phyloP scores from a whole-genome alignment of 805 yeast genomes.

The Wickerhamomyces strasburgensis region DNA sequence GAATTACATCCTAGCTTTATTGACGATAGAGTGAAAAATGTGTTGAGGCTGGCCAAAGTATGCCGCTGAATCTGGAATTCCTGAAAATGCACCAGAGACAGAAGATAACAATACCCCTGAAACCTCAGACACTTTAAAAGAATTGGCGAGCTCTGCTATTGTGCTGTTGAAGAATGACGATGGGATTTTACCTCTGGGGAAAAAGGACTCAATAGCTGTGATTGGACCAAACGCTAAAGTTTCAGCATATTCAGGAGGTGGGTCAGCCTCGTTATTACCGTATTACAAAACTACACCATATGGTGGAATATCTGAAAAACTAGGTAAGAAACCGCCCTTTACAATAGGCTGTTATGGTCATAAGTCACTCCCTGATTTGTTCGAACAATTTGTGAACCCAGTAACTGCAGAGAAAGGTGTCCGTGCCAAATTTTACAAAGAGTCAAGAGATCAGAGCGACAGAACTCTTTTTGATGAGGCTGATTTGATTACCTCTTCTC shows the following conservation, averaged over 20 bases:
- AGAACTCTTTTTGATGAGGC: constrained; percentile 28
- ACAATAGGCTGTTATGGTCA: constrained; percentile 32
- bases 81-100: constrained; percentile 34
- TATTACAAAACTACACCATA: constrained; percentile 43
- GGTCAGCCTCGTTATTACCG: constrained; percentile 49
- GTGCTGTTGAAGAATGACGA: constrained; percentile 55
- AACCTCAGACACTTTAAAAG: constrained; percentile 33
- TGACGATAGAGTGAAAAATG: constrained; percentile 43
- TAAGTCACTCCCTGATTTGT: constrained; percentile 28
- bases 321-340: constrained; percentile 19
- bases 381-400: constrained; percentile 14
- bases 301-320: constrained; percentile 35
- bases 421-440: constrained; percentile 18
- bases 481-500: constrained; percentile 13
- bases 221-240: constrained; percentile 56
- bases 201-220: constrained; percentile 37
- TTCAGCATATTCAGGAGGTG: constrained; percentile 54
- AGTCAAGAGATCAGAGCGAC: constrained; percentile 13
- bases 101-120: constrained; percentile 39
- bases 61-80: constrained; percentile 37
- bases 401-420: constrained; percentile 20
- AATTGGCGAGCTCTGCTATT: constrained; percentile 44
- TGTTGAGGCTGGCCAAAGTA: constrained; percentile 45
- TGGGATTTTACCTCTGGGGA: constrained; percentile 41
- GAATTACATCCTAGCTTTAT: constrained; percentile 36